Conservation (phyloP, 192 early-diverging fungal species). For the Entomortierella lignicola region DNA sequence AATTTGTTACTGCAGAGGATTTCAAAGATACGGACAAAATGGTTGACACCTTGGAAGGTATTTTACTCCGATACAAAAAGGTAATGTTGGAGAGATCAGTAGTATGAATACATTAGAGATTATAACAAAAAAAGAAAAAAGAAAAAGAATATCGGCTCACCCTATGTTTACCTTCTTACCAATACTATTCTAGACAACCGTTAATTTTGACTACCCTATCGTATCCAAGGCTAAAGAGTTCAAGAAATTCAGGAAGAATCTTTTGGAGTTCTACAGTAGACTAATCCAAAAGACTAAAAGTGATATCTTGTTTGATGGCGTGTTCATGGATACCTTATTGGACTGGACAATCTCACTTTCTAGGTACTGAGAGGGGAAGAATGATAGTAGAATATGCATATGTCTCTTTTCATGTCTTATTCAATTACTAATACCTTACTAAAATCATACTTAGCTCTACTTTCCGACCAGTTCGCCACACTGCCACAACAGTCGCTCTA, state of each 20-base stretch:
- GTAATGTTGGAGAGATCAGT: slow-evolving; percentile 40
- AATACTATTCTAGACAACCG: slow-evolving; percentile 44
- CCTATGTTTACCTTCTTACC: background rate
- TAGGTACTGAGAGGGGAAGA: slow-evolving; percentile 21
- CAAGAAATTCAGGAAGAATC: slow-evolving; percentile 73
- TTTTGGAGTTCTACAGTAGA: slow-evolving; percentile 74
- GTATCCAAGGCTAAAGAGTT: slow-evolving; percentile 73
- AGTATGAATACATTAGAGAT: background rate
- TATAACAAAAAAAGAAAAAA: no score
- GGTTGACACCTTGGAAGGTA: slow-evolving; percentile 63
- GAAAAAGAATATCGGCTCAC: background rate
- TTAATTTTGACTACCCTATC: slow-evolving; percentile 81
- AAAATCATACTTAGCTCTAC: slow-evolving; percentile 60
- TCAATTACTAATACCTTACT: no score
- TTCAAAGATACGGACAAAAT: slow-evolving; percentile 63
- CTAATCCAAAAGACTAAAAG: slow-evolving; percentile 70
- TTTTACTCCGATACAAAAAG: slow-evolving; percentile 70
- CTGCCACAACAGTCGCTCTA: slow-evolving; percentile 79
- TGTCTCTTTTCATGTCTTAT: no score
- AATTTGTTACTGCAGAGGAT: slow-evolving; percentile 9
- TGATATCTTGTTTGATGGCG: slow-evolving; percentile 69
- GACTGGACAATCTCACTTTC: slow-evolving; percentile 77
- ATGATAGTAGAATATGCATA: no score
- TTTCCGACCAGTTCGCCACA: slow-evolving; percentile 93
- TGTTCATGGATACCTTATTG: slow-evolving; percentile 69